Base-by-base conservation (phyloP, 345 rosid genomes). In the Gossypium herbaceum region DNA sequence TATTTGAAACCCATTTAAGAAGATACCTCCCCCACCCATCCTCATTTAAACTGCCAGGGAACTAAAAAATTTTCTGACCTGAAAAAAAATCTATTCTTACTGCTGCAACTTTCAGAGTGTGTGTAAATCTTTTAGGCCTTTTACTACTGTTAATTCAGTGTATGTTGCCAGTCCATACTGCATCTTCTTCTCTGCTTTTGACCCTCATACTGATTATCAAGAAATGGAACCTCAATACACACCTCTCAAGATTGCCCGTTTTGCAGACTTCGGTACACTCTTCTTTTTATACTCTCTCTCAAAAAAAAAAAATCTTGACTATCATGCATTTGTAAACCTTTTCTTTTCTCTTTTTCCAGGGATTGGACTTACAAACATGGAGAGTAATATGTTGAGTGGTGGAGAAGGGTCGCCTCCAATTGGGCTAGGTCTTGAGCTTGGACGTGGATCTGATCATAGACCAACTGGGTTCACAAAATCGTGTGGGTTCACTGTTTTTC, bases 391-490 rank as follows among this genome's bases (percentile, higher is more conserved):
- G 66, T 12, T 56, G 58, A 48, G 24, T 41, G 56, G 70, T 24
- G 72, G 29, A 56, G 76, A 68, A 29, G 79, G 65, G 51, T 81
- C 85, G 51, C 75, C 79, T 47, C 58, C 84, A 72, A 27, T 79
- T 56, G 83, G 81, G 22, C 77, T 85, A 20, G 83, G 81, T 44
- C 82, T 82, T 10, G 88, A 82, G 73, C 86, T 87, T 45, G 86
- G 84, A 62, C 39, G 68, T 57, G 85, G 87, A 17, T 69, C 66
- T 72, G 58, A 47, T 56, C 55, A 54, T 13, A 73, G 62, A 58
- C 9, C 63, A 15, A 61, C 20, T 13, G 52, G 81, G 39, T 34
- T 27, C 19, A 41, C 25, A 44, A 62, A 67, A 71, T 47, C 72
- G 29, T 6, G 60, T 22, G 87, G 85, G 27, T 85, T 85, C 79